Base-by-base conservation (phyloP, 2,329 filamentous ascomycete species). In the Aspergillus pseudoterreus region DNA sequence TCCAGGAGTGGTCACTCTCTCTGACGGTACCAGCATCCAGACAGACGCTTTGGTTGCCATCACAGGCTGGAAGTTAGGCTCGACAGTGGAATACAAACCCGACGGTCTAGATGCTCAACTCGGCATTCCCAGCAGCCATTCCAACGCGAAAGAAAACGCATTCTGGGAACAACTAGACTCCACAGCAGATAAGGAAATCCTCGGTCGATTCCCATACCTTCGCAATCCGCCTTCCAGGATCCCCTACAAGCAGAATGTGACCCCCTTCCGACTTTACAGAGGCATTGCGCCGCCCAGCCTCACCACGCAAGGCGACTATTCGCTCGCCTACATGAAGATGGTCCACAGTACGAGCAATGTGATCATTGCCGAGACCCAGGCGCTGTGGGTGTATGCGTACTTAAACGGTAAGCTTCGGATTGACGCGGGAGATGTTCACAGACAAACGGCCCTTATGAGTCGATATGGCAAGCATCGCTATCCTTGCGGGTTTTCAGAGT, bases 11-110 rank as follows among this genome's bases (percentile, higher is more conserved):
- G 51, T 53, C 11, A 22, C 33, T 14, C 42, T 53, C 21, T 10
- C 44, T 8, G 45, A 53, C 32, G 39, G 41, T 2, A 39, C 38
- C 10, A 38, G 4, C 2, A 10, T 53, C 4, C 12, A 53, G 38
- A 50, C 47, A 4, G 47, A 53, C 19, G 51, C 47, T 6, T n/a
- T 50, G 9, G 19, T 53, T 4, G 36, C 36, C 11, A 41, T 50
- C 12, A 53, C 51, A 2, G 47, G 51, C 4, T 53, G 51, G 51
- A 44, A 53, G 6, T 21, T 50, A 5, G 38, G 17, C 4, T 15
- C 43, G 17, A 36, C 39, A 3, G 17, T 48, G n/a, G 45, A 36
- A 27, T 51, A 51, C 15, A 33, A 45, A 32, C 52, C 44, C 4
- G n/a, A 10, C 10, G 35, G 35, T 4, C 12, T 38, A 3, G 35